phyloP scores from a whole-genome alignment of 441 rosid species.

The Lagerstroemia fauriei region DNA sequence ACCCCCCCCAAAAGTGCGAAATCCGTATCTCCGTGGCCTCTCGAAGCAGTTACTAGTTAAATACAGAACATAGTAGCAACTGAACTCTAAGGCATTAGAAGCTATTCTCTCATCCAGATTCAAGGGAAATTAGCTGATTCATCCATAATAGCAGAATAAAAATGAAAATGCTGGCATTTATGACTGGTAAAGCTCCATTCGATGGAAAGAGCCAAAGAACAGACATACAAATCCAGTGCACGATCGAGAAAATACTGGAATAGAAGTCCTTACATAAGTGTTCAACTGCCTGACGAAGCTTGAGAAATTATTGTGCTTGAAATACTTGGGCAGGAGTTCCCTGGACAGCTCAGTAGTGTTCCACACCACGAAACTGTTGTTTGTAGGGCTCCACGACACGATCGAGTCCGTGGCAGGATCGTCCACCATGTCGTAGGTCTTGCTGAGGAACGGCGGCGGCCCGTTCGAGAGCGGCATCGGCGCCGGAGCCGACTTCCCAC shows the following conservation, averaged over 20 bases:
- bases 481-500: constrained; percentile 47
- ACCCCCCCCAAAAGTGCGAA: neutral
- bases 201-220: neutral
- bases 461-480: constrained; percentile 49
- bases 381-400: constrained; percentile 74
- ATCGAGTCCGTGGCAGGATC: constrained; percentile 67
- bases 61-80: neutral
- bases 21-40: neutral
- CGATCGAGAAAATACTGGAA: neutral
- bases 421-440: constrained; percentile 92
- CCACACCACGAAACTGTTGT: constrained; percentile 88
- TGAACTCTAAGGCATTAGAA: neutral
- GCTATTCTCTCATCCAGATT: neutral
- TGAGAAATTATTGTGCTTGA: constrained; percentile 81
- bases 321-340: constrained; percentile 79
- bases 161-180: neutral
- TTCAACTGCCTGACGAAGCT: constrained; percentile 45
- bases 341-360: constrained; percentile 81
- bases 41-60: neutral
- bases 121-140: neutral
- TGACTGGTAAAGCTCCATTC: neutral
- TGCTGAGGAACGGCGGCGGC: constrained; percentile 89
- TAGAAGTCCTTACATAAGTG: constrained; percentile 55
- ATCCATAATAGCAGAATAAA: neutral
- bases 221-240: neutral